Evolutionary conservation across 192 early-diverging fungal species (phyloP), one percentile per base, ranked within the genome.

Genomic region (Haplosporangium gracile): DNA sequence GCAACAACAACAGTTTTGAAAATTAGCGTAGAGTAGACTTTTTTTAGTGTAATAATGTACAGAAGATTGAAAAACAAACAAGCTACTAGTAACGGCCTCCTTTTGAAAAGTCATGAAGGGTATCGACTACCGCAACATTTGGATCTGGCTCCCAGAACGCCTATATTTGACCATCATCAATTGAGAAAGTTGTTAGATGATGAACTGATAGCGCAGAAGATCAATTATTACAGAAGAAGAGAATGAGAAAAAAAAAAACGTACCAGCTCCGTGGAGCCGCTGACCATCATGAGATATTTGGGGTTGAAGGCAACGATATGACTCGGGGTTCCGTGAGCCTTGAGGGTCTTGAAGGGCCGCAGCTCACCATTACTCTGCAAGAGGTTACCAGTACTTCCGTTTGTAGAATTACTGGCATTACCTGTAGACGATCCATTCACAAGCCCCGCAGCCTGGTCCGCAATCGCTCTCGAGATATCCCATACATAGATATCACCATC

Each of bases 251-350:
- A 90, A n/a, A 47, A 16, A 53, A 70, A 20, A 43, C 91, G 89
- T 91, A 96, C 95, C 91, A 97, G 72, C 65, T 94, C 93, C 10
- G 79, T 88, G 18, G 91, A 91, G 16, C 93, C 95, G 43, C 88
- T 92, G 32, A 93, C 95, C 88, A 96, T 91, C 95, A 96, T 94
- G 72, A 92, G 81, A 77, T 90, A 95, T 57, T 89, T 87, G n/a
- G 96, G 96, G 82, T 96, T 97, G 71, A 95, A 95, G 26, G 88
- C 90, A 18, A 96, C 91, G 22, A 95, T 89, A 47, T 87, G 75
- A 18, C 92, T 88, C 6, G 91, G 89, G 9, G 92, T 91, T 22
- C 82, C 79, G 80, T 92, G 92, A 18, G 89, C 87, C 39, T 91
- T 88, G 39, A 92, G 53, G 24, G 75, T 73, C 45, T 90, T 88